phyloP scores from a whole-genome alignment of 768 basidiomycete species.

The Mycena chlorophos region DNA sequence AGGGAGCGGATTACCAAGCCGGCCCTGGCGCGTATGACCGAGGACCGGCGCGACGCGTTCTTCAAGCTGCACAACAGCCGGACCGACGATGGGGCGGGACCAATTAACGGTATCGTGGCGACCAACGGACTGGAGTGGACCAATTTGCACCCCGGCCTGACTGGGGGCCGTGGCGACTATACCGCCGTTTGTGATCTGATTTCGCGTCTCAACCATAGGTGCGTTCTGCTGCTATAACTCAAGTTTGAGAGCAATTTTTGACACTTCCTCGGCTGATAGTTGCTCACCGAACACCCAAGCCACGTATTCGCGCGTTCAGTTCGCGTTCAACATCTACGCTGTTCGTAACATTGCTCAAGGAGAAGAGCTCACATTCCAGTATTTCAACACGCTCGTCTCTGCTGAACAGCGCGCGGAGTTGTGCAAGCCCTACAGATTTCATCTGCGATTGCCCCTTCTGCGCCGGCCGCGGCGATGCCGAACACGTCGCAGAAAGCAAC shows the following conservation, averaged over 20 bases:
- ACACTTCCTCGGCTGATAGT: constrained; percentile 22
- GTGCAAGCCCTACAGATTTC: constrained; percentile 33
- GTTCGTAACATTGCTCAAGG: constrained; percentile 30
- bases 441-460: constrained; percentile 38
- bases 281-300: constrained; percentile 26
- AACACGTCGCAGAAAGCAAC: constrained; percentile 4
- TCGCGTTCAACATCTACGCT: constrained; percentile 32
- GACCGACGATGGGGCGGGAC: constrained; percentile 33
- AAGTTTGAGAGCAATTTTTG: not conserved
- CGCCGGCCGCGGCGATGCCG: too few relatives aligned
- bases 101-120: constrained; percentile 27
- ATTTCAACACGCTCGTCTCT: constrained; percentile 18
- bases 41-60: constrained; percentile 23
- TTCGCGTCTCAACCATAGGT: constrained; percentile 31
- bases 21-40: constrained; percentile 25
- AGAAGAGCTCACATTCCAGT: constrained; percentile 36
- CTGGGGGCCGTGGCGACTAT: not conserved
- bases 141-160: constrained; percentile 6
- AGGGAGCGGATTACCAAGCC: constrained; percentile 2
- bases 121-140: constrained; percentile 29
- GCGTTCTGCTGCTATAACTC: not conserved
- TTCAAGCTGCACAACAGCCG: constrained; percentile 30
- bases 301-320: constrained; percentile 26
- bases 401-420: constrained; percentile 25
- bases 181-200: constrained; percentile 18